A percentile compares a stretch with the other conserved stretches of the same genome.
Conservation (phyloP, 2,329 filamentous ascomycete species). For the Geoglossum cookeanum region DNA sequence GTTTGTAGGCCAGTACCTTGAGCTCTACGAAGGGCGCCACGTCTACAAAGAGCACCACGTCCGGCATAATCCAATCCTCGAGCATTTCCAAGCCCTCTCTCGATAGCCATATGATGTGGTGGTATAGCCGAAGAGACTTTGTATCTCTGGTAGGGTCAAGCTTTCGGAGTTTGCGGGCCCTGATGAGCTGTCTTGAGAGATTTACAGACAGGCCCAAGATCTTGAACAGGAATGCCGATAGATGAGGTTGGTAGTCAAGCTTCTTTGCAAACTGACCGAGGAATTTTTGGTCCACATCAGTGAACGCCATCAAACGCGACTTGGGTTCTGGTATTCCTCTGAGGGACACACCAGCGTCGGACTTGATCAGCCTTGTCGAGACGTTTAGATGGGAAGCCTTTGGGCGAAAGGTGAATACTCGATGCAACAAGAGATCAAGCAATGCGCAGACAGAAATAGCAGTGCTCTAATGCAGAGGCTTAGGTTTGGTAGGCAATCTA, state of each 20-base stretch:
- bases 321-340: neutral
- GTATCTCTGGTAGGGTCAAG: constrained; percentile 64
- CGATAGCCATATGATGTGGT: constrained; percentile 89
- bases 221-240: constrained; percentile 73
- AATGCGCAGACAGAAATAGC: neutral
- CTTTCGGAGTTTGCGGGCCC: constrained; percentile 63
- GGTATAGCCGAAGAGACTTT: constrained; percentile 64
- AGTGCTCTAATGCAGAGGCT: neutral
- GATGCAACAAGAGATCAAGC: neutral
- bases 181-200: constrained; percentile 64
- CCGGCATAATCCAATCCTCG: constrained; percentile 70
- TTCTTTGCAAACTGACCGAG: constrained; percentile 71
- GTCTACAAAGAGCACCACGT: constrained; percentile 54
- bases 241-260: constrained; percentile 56
- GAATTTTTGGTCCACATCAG: constrained; percentile 94
- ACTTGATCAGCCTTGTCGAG: neutral
- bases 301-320: constrained; percentile 59
- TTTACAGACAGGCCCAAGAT: constrained; percentile 80
- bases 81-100: constrained; percentile 78
- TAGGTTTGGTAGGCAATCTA: neutral
- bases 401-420: neutral
- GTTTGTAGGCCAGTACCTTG: constrained; percentile 76
- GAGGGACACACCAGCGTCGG: neutral
- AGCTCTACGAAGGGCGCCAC: constrained; percentile 62
- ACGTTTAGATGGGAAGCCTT: neutral